Evolutionary conservation across 2,329 filamentous ascomycete genomes (phyloP).

Genomic region (Fusarium proliferatum): DNA sequence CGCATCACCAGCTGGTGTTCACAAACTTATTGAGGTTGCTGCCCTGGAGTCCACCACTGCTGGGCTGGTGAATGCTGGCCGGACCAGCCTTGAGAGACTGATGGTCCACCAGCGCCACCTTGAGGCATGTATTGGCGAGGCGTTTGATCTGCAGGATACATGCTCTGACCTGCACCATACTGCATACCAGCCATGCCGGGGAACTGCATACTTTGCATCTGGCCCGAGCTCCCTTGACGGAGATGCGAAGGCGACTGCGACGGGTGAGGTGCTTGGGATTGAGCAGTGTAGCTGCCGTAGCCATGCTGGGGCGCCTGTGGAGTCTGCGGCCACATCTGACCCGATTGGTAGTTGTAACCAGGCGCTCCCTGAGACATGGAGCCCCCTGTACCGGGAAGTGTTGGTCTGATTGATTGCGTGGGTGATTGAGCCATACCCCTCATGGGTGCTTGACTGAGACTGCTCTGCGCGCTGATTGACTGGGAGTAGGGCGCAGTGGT

Average conservation of each 20-base stretch:
- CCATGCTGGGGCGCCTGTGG: slow-evolving; percentile 70
- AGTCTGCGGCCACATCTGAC: slow-evolving; percentile 75
- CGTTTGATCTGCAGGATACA: slow-evolving; percentile 72
- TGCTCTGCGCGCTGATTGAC: slow-evolving; percentile 75
- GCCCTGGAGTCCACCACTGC: slow-evolving; percentile 66
- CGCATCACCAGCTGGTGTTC: slow-evolving; percentile 21
- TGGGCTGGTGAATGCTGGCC: slow-evolving; percentile 72
- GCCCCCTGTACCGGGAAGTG: slow-evolving; percentile 65
- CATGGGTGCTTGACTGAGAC: slow-evolving; percentile 77
- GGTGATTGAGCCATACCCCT: slow-evolving; percentile 69
- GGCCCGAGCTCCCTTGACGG: slow-evolving; percentile 66
- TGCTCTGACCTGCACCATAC: slow-evolving; percentile 66
- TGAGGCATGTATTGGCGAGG: slow-evolving; percentile 76
- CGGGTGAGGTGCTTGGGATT: slow-evolving; percentile 62
- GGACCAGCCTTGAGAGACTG: slow-evolving; percentile 64
- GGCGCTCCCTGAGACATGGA: slow-evolving; percentile 63
- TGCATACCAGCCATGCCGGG: slow-evolving; percentile 71
- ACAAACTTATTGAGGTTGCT: slow-evolving; percentile 55
- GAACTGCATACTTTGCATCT: slow-evolving; percentile 71
- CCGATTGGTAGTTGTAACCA: slow-evolving; percentile 72
- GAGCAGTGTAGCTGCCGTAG: slow-evolving; percentile 65
- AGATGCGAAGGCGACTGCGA: slow-evolving; percentile 69
- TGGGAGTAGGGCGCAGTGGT: slow-evolving; percentile 75
- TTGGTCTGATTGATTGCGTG: slow-evolving; percentile 73
- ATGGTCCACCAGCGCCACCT: slow-evolving; percentile 62